Evolutionary conservation across 1,284 basidiomycete species (phyloP), one percentile per base, ranked within the genome.

Genomic region (Peniophora sp.): DNA sequence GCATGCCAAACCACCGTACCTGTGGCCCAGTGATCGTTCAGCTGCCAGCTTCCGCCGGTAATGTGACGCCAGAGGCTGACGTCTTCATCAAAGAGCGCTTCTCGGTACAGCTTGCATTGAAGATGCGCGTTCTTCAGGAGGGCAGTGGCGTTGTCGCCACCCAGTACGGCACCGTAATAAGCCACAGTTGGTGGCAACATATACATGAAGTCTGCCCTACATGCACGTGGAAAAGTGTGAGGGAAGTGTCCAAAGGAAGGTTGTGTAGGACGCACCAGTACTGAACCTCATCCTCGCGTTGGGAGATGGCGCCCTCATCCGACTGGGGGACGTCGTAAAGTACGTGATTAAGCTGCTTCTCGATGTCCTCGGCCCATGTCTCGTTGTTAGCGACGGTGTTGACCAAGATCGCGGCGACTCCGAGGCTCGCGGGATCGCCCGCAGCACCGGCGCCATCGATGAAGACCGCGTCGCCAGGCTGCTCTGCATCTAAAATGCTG

Each of bases 141-240:
- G 0, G 69, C 64, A n/a, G 71, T 49, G 58, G 63, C 60, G 57
- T 70, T 47, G 66, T 58, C 52, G 63, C 78, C 69, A 23, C 66
- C 66, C 58, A 70, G 55, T 17, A 75, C 54, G 3, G 70, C 70
- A 6, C 83, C 89, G 57, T 81, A 89, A 64, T 83, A 87, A 2
- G 89, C 86, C 37, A 92, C 70, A 65, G 89, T 91, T 1, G 88
- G 87, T 2, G 88, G 87, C 1, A 76, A 81, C 85, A 88, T 85
- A 66, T 84, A 85, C 1, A 82, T 64, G 55, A 75, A 83, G 62
- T 82, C 79, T 14, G 78, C 67, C 79, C 75, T 77, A 50, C 15
- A 22, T 51, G 18, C 24, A 20, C 10, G 17, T 11, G 23, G 14
- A 45, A 18, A 23, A 17, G 14, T 9, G 24, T n/a, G n/a, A n/a